Conservation (phyloP, 2,329 filamentous ascomycete species). For the Xylaria sp. region DNA sequence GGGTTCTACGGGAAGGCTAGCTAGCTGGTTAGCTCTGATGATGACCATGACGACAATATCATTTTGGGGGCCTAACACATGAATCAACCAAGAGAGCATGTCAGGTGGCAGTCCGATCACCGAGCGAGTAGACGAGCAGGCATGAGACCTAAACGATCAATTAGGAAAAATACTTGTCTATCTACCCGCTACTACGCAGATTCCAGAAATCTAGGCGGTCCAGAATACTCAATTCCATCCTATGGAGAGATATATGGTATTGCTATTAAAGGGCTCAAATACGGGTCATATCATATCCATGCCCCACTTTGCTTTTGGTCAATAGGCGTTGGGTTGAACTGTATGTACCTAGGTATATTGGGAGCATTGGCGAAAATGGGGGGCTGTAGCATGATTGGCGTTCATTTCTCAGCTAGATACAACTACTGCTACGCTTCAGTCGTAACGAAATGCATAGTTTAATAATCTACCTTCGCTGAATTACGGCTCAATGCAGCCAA, state of each 20-base stretch:
- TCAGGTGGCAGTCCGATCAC: neutral
- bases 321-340: neutral
- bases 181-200: neutral
- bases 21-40: neutral
- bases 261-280: neutral
- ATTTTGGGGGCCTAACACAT: neutral
- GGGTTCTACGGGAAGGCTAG: constrained; percentile 55
- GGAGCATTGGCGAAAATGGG: neutral
- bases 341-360: neutral
- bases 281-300: neutral
- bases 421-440: neutral
- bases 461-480: neutral
- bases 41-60: neutral
- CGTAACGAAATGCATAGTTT: neutral
- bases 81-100: neutral
- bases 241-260: neutral
- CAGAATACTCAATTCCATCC: too few relatives aligned
- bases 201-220: neutral
- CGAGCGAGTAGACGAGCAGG: neutral
- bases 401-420: neutral
- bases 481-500: neutral
- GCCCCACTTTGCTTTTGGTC: neutral
- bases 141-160: neutral
- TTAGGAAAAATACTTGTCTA: neutral
- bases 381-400: neutral